These are phyloP conservation scores for Suhomyces chickasaworum DNA, from an alignment of 1,139 yeast species.

Conservation along the genomic window DNA sequence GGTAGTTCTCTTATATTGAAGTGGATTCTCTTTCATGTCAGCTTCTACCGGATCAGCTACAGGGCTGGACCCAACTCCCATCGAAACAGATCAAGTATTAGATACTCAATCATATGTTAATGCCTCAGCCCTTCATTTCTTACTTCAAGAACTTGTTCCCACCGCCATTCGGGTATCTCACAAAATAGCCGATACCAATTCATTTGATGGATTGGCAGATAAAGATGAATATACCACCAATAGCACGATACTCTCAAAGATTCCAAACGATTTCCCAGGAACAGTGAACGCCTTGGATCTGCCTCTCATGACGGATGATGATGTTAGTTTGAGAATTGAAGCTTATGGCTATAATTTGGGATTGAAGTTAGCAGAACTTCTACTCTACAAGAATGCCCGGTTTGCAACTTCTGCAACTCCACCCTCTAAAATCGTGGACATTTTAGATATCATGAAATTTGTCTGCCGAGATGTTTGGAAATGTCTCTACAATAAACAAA, in stretches of 20 bases:
- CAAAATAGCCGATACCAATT: slow-evolving; percentile 12
- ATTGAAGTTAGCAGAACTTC: slow-evolving; percentile 66
- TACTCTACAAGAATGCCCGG: slow-evolving; percentile 49
- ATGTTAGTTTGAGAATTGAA: slow-evolving; percentile 62
- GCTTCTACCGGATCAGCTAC: slow-evolving; percentile 1
- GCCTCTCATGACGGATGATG: slow-evolving; percentile 46
- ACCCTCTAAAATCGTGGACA: slow-evolving; percentile 50
- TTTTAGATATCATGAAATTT: slow-evolving; percentile 84
- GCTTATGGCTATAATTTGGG: slow-evolving; percentile 77
- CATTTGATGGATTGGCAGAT: slow-evolving; percentile 7
- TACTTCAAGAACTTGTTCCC: slow-evolving; percentile 77
- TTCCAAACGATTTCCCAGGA: slow-evolving; percentile 42
- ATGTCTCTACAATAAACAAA: slow-evolving; percentile 75
- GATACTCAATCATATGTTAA: slow-evolving; percentile 41
- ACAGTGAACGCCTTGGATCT: slow-evolving; percentile 43
- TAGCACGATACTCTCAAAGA: slow-evolving; percentile 27
- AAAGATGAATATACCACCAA: slow-evolving; percentile 15
- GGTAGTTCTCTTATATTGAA: no score
- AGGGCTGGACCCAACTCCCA: neutral
- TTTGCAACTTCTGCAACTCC: slow-evolving; percentile 5
- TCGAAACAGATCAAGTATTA: slow-evolving; percentile 19
- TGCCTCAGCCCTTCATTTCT: slow-evolving; percentile 54
- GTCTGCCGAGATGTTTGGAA: slow-evolving; percentile 93
- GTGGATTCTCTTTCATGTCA: slow-evolving; percentile 2
- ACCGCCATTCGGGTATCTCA: slow-evolving; percentile 60